Base-by-base conservation (phyloP, 169 alveolate genomes). In the Plasmodium gallinaceum region DNA sequence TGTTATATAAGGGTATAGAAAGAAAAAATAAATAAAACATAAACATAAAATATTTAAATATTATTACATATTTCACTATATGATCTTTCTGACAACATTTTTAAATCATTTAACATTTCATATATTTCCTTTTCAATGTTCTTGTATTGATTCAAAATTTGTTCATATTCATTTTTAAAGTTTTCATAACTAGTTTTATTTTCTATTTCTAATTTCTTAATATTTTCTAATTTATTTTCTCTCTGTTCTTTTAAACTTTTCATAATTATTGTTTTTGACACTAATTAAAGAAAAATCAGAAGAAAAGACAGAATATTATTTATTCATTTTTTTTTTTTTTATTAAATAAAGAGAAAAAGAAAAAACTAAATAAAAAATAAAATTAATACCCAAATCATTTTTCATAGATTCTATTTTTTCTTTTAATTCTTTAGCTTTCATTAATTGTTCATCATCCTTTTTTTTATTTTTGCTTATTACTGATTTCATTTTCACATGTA, bases 21-120 rank as follows among this genome's bases (percentile, higher is more conserved):
- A 16, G 37, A 58, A 42, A 74, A n/a, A 60, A 58, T 57, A 42
- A 37, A 74, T 8, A 74, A 18, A 46, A 9, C 12, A 7, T 5
- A 51, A 46, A 62, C 0, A 58, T 16, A 6, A 6, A 6, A 58
- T 4, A 58, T 20, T 66, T 61, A 52, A 52, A 39, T 42, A 18
- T 51, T 80, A 68, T 80, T 80, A 80, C 90, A 80, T 80, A 80
- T 80, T 80, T 80, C 90, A 32, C 26, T 80, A 45, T 80, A 80
- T 22, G 90, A 80, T 52, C 52, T 48, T 43, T 80, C 90, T 26
- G 85, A 80, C 85, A 80, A 45, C 46, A 51, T 12, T 68, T 54
- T 69, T 46, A 80, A 80, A 69, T 80, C 90, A 32, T 42, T 24
- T 80, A 80, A 16, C 71, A 80, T 72, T 26, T 80, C 90, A 32